These are phyloP conservation scores for Chalciporus sp. DNA, from an alignment of 1,284 basidiomycete species.

Conservation along the genomic window DNA sequence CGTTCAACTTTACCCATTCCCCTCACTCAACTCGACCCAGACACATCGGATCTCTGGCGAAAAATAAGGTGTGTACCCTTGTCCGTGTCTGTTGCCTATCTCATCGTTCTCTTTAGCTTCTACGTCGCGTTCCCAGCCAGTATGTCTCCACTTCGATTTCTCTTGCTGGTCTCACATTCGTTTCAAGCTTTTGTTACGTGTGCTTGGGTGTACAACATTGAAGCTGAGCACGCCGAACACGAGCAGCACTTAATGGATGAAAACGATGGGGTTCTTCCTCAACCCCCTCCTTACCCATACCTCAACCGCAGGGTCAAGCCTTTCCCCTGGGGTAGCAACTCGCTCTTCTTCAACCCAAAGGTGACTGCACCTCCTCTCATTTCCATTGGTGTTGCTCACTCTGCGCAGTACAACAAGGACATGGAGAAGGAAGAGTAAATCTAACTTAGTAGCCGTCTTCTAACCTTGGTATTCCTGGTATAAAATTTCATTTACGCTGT, in stretches of 20 bases:
- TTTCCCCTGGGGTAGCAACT: slow-evolving; percentile 83
- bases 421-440: slow-evolving; percentile 44
- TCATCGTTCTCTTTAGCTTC: slow-evolving; percentile 47
- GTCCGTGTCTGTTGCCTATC: not conserved
- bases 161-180: slow-evolving; percentile 11
- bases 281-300: slow-evolving; percentile 73
- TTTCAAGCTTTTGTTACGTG: slow-evolving; percentile 59
- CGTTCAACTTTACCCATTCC: not conserved
- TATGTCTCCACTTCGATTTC: slow-evolving; percentile 39
- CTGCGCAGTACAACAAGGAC: slow-evolving; percentile 57
- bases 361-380: slow-evolving; percentile 41
- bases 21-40: slow-evolving; percentile 41
- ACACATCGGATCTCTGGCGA: slow-evolving; percentile 79
- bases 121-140: slow-evolving; percentile 76
- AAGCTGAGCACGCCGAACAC: slow-evolving; percentile 75
- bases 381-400: not conserved
- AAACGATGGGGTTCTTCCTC: slow-evolving; percentile 75
- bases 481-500: not conserved
- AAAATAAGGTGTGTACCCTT: slow-evolving; percentile 69
- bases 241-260: slow-evolving; percentile 71
- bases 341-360: slow-evolving; percentile 77
- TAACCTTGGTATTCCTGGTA: not conserved
- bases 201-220: slow-evolving; percentile 77
- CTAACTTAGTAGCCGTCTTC: not conserved
- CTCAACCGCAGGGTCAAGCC: slow-evolving; percentile 76